Evolutionary conservation across 176 grass and related monocot species (phyloP).

Genomic region (Urochloa ruziziensis): DNA sequence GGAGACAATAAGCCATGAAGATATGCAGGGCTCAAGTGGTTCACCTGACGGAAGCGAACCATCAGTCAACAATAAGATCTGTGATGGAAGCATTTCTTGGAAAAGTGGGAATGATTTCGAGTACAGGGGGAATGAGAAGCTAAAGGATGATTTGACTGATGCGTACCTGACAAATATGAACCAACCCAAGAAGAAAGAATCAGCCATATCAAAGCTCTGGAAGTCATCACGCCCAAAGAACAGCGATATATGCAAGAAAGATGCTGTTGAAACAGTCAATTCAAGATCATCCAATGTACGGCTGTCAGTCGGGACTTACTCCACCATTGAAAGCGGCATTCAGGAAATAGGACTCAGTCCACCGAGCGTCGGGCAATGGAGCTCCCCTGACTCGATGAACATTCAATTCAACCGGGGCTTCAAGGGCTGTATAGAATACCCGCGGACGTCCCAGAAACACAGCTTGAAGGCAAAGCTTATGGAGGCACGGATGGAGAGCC

Average conservation of each 20-base stretch:
- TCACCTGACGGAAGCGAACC: constrained; percentile 71
- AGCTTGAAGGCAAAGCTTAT: constrained; percentile 89
- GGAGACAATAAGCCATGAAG: constrained; percentile 84
- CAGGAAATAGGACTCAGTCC: constrained; percentile 62
- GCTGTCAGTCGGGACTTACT: constrained; percentile 56
- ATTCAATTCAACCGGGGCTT: constrained; percentile 65
- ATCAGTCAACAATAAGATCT: constrained; percentile 74
- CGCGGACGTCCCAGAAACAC: constrained; percentile 71
- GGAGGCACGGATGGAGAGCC: constrained; percentile 90
- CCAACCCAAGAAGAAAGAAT: constrained; percentile 77
- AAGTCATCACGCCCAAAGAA: constrained; percentile 74
- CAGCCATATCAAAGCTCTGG: constrained; percentile 84
- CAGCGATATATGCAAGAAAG: constrained; percentile 57
- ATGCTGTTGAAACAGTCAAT: constrained; percentile 48
- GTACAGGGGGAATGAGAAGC: constrained; percentile 40
- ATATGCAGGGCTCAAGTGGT: constrained; percentile 65
- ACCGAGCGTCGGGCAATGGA: constrained; percentile 69
- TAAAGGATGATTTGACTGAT: constrained; percentile 36
- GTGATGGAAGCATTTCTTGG: constrained; percentile 60
- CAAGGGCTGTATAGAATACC: constrained; percentile 89
- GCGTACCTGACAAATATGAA: constrained; percentile 39
- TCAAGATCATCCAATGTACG: constrained; percentile 55
- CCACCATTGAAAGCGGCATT: constrained; percentile 57
- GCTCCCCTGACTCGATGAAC: constrained; percentile 68
- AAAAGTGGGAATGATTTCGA: constrained; percentile 38